phyloP scores from a whole-genome alignment of 164 flowering plant species.

The Cinnamomum micranthum region DNA sequence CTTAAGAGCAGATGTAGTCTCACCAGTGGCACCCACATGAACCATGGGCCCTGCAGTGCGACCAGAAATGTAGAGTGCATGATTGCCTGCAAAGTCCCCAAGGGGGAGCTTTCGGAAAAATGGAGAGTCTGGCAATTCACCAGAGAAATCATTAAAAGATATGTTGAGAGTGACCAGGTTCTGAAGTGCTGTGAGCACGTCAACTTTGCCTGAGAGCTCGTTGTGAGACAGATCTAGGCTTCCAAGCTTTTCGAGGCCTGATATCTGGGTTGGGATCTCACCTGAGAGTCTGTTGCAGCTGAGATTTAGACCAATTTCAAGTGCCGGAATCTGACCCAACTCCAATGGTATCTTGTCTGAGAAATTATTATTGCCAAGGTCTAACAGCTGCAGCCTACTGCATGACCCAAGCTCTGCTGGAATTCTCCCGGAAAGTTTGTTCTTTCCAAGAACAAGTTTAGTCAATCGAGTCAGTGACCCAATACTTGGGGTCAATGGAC shows the following conservation, averaged over 20 bases:
- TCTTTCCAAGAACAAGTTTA: constrained; percentile 59
- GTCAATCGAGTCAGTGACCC: constrained; percentile 60
- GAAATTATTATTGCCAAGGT: constrained; percentile 66
- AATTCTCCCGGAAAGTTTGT: constrained; percentile 63
- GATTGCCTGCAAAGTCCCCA: constrained; percentile 60
- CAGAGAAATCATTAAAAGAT: constrained; percentile 85
- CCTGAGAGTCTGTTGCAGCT: constrained; percentile 80
- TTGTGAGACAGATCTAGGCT: constrained; percentile 84
- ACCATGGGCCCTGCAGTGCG: constrained; percentile 33
- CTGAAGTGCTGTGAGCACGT: constrained; percentile 53
- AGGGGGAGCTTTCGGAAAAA: constrained; percentile 77
- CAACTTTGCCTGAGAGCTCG: constrained; percentile 55
- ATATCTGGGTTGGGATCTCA: constrained; percentile 53
- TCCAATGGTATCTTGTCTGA: constrained; percentile 73
- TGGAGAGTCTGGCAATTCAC: constrained; percentile 74
- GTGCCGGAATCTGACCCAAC: constrained; percentile 60
- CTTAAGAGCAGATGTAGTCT: constrained; percentile 45
- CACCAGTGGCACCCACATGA: constrained; percentile 14
- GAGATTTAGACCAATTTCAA: constrained; percentile 80
- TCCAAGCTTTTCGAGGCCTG: constrained; percentile 63
- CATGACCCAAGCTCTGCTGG: constrained; percentile 72
- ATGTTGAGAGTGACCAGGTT: constrained; percentile 81
- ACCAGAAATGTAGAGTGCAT: constrained; percentile 49
- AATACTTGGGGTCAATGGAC: constrained; percentile 40
- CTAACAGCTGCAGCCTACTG: constrained; percentile 57